Conservation (phyloP, 352 stramenopile species). For the Phytophthora megakarya region DNA sequence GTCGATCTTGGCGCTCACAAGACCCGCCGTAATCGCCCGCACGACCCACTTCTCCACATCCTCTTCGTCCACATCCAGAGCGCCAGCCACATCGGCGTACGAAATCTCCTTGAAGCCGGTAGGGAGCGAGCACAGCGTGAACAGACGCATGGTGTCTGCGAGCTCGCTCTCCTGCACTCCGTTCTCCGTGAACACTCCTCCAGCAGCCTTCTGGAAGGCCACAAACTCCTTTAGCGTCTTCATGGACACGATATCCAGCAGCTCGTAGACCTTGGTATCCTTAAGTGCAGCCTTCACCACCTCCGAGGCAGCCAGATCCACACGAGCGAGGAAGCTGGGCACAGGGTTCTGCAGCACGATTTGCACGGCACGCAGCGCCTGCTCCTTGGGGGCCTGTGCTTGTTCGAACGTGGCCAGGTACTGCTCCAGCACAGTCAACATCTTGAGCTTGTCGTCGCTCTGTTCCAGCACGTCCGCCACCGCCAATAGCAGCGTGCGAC, state of each 20-base stretch:
- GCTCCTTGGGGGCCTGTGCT: slow-evolving; percentile 56
- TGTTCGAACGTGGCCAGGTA: slow-evolving; percentile 64
- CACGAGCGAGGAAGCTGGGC: slow-evolving; percentile 88
- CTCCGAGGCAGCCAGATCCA: slow-evolving; percentile 82
- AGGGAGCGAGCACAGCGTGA: slow-evolving; percentile 92
- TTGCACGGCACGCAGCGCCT: slow-evolving; percentile 80
- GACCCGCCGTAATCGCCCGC: slow-evolving; percentile 88
- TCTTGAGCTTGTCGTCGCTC: slow-evolving; percentile 56
- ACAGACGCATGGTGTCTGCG: slow-evolving; percentile 89
- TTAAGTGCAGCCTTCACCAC: slow-evolving; percentile 83
- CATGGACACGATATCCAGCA: slow-evolving; percentile 93
- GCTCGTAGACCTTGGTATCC: slow-evolving; percentile 66
- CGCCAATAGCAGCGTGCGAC: slow-evolving; percentile 63
- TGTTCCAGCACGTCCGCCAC: slow-evolving; percentile 77
- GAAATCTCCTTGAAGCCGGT: slow-evolving; percentile 92
- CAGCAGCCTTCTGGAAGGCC: slow-evolving; percentile 76
- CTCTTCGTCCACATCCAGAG: slow-evolving; percentile 79
- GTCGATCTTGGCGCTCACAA: slow-evolving; percentile 95
- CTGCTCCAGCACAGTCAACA: slow-evolving; percentile 77
- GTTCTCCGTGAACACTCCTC: slow-evolving; percentile 67
- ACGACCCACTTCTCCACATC: slow-evolving; percentile 96
- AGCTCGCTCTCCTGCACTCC: slow-evolving; percentile 64
- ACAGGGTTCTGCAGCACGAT: slow-evolving; percentile 91
- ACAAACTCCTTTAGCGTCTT: slow-evolving; percentile 92
- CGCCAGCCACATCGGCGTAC: slow-evolving; percentile 86